Conservation (phyloP, 148 eudicot genomes). For the Persicaria tinctoria region DNA sequence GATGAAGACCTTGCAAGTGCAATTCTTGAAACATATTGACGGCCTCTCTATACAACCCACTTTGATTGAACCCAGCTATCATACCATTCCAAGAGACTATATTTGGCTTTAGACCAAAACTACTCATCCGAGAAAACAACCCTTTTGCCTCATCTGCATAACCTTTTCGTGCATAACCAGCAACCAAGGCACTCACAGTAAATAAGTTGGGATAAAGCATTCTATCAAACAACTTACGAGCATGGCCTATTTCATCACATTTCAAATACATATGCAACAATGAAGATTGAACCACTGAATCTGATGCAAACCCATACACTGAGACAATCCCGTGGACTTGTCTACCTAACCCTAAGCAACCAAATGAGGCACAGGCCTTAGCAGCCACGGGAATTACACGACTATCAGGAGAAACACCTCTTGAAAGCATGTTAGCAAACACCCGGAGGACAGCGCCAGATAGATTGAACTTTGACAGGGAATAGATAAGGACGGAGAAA, state of each 20-base stretch:
- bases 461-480: conserved; percentile 36
- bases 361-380: conserved; percentile 60
- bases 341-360: conserved; percentile 28
- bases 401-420: conserved; percentile 40
- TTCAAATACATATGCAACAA: conserved; percentile 71
- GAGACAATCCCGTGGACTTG: conserved; percentile 53
- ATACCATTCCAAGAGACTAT: conserved; percentile 70
- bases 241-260: conserved; percentile 34
- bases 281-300: conserved; percentile 60
- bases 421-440: conserved; percentile 34
- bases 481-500: conserved; percentile 47
- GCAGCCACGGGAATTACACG: conserved; percentile 47
- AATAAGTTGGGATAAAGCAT: conserved; percentile 59
- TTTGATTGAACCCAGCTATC: conserved; percentile 63
- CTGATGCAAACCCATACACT: conserved; percentile 35
- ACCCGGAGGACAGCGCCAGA: conserved; percentile 27
- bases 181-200: conserved; percentile 64
- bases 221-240: conserved; percentile 50
- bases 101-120: conserved; percentile 51
- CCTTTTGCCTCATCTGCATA: conserved; percentile 37
- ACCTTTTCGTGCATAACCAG: conserved; percentile 80
- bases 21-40: conserved; percentile 34
- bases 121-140: conserved; percentile 42
- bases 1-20: conserved; percentile 41
- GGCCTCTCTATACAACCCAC: conserved; percentile 43